Evolutionary conservation across 257 asterid genomes (phyloP).

Genomic region (Solanum megistacrolobum): DNA sequence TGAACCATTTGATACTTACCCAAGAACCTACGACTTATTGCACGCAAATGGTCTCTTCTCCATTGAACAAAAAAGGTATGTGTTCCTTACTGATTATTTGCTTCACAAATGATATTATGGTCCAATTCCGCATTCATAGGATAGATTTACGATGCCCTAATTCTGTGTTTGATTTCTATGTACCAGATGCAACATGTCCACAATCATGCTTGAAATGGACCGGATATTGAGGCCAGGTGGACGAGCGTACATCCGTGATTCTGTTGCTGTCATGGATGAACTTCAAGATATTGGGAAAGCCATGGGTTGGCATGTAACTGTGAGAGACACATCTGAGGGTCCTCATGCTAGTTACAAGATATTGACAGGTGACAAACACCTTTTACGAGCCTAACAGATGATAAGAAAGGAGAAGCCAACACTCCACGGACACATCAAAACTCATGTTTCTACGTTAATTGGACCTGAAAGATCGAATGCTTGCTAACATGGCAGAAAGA

Average conservation of each 20-base stretch:
- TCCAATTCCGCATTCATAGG: neutral
- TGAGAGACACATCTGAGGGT: slow-evolving; percentile 85
- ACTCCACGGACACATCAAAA: neutral
- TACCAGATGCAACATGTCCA: slow-evolving; percentile 65
- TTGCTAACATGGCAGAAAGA: neutral
- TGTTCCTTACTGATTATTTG: neutral
- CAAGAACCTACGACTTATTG: slow-evolving; percentile 70
- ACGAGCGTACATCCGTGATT: slow-evolving; percentile 54
- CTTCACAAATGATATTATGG: neutral
- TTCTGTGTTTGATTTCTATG: neutral
- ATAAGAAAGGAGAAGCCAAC: neutral
- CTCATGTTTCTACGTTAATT: neutral
- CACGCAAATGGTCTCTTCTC: slow-evolving; percentile 75
- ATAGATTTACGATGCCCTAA: neutral
- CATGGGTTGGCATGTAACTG: slow-evolving; percentile 59
- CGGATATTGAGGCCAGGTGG: slow-evolving; percentile 89
- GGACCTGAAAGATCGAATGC: neutral
- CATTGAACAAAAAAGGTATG: slow-evolving; percentile 38
- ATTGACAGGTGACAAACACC: slow-evolving; percentile 56
- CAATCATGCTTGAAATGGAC: slow-evolving; percentile 94
- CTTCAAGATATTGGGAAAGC: slow-evolving; percentile 64
- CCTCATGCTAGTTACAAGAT: slow-evolving; percentile 82
- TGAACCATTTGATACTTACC: slow-evolving; percentile 67
- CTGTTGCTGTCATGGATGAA: slow-evolving; percentile 58
- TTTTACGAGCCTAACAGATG: neutral